Base-by-base conservation (phyloP, 768 basidiomycete genomes). In the Kondoa malvinella region DNA sequence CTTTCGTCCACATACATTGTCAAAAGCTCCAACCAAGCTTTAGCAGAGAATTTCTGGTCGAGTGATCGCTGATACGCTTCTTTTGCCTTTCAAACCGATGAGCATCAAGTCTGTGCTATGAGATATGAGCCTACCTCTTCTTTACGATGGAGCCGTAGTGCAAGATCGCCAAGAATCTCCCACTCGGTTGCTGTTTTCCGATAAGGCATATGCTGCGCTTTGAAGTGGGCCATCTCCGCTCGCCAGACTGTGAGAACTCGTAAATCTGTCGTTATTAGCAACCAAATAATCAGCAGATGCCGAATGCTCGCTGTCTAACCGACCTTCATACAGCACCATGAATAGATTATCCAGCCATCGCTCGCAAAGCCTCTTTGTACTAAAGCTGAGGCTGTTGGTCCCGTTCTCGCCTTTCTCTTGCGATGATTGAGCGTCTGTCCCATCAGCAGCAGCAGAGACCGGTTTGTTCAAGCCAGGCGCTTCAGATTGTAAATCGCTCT, bases 201-300 rank as follows among this genome's bases (percentile, higher is more conserved):
- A 76, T 99, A 99, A 0, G 92, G 92, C 67, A 97, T 88, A 71
- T 95, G 92, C 76, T 97, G 94, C 1, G 91, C 92, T 76, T 95
- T 97, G 83, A 95, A 99, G 76, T 99, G 95, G 0, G 92, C 92
- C 14, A 96, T 88, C 75, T 97, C 95, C 1, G 95, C 94, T 27
- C 95, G 84, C 84, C 94, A 99, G 74, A 99, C 97, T 0, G 95
- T 99, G 87, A 94, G 97, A 2, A 99, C 88, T 17, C 95, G 85
- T 50, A 99, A 81, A 76, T 99, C 95, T 89, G 92, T 70, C 4
- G 56, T 1, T 31, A 34, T 2, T 25, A 40, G 21, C 12, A 17
- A 15, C n/a, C 33, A 26, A n/a, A 21, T 31, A 21, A 31, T 34
- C 34, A n/a, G 2, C 3, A 66, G 29, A 66, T 50, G 61, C 33